A percentile compares a stretch with the other conserved stretches of the same genome.
Evolutionary conservation across 257 asterid genomes (phyloP).

Genomic region (Fraxinus pennsylvanica): DNA sequence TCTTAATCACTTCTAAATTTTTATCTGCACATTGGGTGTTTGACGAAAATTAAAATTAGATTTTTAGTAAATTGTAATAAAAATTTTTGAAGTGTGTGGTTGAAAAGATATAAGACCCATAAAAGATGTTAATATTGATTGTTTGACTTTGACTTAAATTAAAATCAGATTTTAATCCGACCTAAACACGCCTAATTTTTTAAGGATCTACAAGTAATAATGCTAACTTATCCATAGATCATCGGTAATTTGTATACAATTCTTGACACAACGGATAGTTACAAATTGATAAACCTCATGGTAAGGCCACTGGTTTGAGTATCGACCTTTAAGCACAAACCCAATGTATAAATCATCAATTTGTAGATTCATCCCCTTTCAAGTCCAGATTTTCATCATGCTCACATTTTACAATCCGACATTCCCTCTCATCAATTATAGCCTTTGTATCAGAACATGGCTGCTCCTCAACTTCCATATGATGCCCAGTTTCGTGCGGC

Average conservation of each 20-base stretch:
- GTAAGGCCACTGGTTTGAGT: conserved; percentile 1
- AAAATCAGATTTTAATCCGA: too few relatives aligned
- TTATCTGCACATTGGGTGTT: too few relatives aligned
- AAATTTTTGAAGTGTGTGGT: too few relatives aligned
- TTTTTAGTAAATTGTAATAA: too few relatives aligned
- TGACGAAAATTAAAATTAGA: too few relatives aligned
- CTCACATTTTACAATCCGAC: conserved; percentile 52
- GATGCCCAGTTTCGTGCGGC: conserved; percentile 50
- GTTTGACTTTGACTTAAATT: too few relatives aligned
- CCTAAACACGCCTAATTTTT: too few relatives aligned
- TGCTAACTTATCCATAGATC: too few relatives aligned
- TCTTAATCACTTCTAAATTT: too few relatives aligned
- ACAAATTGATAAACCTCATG: not conserved
- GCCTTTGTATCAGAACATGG: conserved; percentile 55
- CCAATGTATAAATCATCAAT: conserved; percentile 15
- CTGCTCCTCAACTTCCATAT: conserved; percentile 59
- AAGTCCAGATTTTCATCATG: conserved; percentile 37
- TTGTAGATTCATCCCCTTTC: conserved; percentile 41
- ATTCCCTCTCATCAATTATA: conserved; percentile 47
- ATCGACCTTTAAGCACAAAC: not conserved
- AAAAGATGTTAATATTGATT: too few relatives aligned
- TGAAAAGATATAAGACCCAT: too few relatives aligned
- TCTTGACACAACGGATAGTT: not conserved
- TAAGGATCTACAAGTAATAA: too few relatives aligned
- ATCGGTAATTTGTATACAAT: not conserved